Conservation (phyloP, 2,329 filamentous ascomycete genomes). For the Hypomyces rosellus region DNA sequence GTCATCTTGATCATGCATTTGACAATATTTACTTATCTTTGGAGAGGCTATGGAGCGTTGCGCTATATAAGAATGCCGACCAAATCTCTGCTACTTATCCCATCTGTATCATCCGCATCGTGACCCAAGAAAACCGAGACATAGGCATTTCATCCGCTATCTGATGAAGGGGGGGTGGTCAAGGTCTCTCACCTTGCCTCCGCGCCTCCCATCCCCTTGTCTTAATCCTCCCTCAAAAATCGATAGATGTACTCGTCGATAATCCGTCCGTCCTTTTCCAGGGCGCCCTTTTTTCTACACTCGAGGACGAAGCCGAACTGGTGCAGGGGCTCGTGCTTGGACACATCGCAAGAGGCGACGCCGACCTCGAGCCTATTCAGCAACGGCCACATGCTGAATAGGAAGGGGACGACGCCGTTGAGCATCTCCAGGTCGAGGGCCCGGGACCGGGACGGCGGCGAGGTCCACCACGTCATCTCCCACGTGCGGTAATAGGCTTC, state of each 20-base stretch:
- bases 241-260: constrained; percentile 2
- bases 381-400: constrained; percentile 35
- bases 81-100: no score
- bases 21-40: no score
- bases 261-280: constrained; percentile 7
- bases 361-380: constrained; percentile 20
- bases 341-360: not conserved
- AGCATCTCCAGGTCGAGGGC: constrained; percentile 39
- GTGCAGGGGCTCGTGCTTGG: not conserved
- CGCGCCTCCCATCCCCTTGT: no score
- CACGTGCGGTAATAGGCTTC: constrained; percentile 33
- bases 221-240: not conserved
- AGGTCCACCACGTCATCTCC: constrained; percentile 46
- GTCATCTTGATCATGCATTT: no score
- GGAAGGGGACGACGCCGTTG: constrained; percentile 34
- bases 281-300: not conserved
- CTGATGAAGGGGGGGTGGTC: not conserved
- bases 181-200: not conserved
- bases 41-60: no score
- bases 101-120: no score
- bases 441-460: constrained; percentile 35
- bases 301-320: constrained; percentile 5
- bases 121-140: no score
- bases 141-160: no score
- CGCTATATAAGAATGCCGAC: no score